phyloP scores from a whole-genome alignment of 148 eudicot species.

The Diospyros lotus region DNA sequence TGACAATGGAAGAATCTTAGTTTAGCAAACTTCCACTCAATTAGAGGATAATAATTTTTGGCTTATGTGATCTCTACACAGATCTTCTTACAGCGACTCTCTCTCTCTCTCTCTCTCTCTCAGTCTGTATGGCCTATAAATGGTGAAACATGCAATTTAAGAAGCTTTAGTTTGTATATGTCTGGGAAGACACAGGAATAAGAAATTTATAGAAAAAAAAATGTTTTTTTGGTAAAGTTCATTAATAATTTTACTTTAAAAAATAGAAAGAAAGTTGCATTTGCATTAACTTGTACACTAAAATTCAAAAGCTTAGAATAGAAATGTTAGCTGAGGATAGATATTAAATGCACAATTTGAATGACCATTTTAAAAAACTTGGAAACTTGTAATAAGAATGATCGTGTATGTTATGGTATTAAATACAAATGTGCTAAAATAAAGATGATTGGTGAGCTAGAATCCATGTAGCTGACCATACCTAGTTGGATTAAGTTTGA shows the following conservation, averaged over 20 bases:
- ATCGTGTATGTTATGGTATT: not conserved
- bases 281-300: not conserved
- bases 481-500: no score
- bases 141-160: constrained; percentile 4
- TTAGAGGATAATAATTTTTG: not conserved
- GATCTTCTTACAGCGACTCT: not conserved
- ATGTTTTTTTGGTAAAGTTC: no score
- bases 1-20: not conserved
- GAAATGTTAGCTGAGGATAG: not conserved
- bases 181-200: no score
- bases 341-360: not conserved
- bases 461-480: no score
- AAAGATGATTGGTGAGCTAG: no score
- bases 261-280: not conserved
- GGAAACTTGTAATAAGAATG: not conserved
- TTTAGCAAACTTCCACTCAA: not conserved
- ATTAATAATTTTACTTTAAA: no score
- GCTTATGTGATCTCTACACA: not conserved
- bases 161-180: not conserved
- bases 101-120: not conserved
- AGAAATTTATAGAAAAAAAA: not conserved
- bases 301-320: constrained; percentile 1
- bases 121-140: not conserved
- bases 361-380: not conserved
- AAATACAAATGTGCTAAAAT: no score